Evolutionary conservation across 371 early-diverging fungal genomes (phyloP).

Genomic region (Apophysomyces ossiformis): DNA sequence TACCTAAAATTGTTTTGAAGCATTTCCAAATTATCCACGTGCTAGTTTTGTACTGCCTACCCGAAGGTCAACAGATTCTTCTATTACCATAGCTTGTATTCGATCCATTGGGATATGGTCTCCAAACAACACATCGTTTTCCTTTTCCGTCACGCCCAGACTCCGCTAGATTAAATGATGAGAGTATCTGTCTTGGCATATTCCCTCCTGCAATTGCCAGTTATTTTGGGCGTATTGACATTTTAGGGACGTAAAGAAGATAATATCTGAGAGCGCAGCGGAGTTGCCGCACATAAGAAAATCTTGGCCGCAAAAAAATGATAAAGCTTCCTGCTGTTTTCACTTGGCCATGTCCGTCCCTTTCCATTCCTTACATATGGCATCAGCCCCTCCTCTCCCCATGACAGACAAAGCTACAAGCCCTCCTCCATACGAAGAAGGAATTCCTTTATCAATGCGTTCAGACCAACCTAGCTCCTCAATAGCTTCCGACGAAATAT

Average conservation of each 20-base stretch:
- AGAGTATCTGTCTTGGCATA: too few species aligned
- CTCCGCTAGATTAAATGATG: too few species aligned
- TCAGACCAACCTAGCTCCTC: neutral
- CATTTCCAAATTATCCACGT: neutral
- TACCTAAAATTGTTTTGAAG: neutral
- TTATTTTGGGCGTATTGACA: too few species aligned
- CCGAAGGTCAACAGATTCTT: neutral
- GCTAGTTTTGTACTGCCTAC: too few species aligned
- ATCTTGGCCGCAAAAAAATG: neutral
- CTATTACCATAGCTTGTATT: neutral
- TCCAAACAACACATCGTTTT: too few species aligned
- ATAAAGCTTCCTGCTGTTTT: neutral
- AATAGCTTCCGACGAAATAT: neutral
- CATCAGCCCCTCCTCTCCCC: neutral
- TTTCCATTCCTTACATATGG: neutral
- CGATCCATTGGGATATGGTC: neutral
- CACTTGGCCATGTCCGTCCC: neutral
- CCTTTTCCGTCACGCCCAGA: too few species aligned
- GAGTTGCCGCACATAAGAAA: neutral
- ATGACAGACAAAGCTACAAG: neutral
- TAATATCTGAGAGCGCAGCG: too few species aligned
- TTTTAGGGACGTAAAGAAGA: too few species aligned
- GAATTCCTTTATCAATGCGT: neutral
- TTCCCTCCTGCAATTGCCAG: too few species aligned
- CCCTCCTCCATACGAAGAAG: slow-evolving; percentile 1